Evolutionary conservation across 768 basidiomycete genomes (phyloP), one percentile per base, ranked within the genome.

Genomic region (Lactifluus subvellereus): DNA sequence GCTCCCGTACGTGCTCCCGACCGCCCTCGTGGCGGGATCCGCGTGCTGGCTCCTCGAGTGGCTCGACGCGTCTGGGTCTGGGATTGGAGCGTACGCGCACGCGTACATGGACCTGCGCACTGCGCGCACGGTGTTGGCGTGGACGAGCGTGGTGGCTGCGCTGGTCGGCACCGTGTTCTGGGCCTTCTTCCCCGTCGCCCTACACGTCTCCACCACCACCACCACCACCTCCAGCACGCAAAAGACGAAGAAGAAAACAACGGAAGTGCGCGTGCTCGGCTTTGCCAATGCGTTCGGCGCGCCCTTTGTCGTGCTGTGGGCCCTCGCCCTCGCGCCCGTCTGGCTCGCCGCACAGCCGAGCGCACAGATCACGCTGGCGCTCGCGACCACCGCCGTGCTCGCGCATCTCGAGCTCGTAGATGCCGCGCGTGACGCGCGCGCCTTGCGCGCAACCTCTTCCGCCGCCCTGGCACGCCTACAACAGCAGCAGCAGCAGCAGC

Each of bases 281-380:
- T 96, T 87, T 69, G 90, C 91, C 0, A 97, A 98, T 71, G 86
- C 91, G 0, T 95, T 86, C 69, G 96, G 94, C 16, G 86, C 94
- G 16, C 84, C 91, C 1, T 97, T 94, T 73, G 76, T 94, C 59
- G 75, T 96, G 42, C 91, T 97, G 70, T 88, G 89, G 83, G 78
- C 82, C 7, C 79, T 89, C 27, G 74, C 79, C 52, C 81, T 96
- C 45, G 77, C 78, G 4, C 57, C 87, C 13, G 77, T 89, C 10
- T 90, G 85, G 73, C 74, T 83, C 33, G 79, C 85, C 20, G 85
- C 82, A 10, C 93, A 94, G 67, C 81, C 93, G 3, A 87, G 89
- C 0, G 95, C 89, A 0, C 96, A 99, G 72, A 62, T 98, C 18
- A 81, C 86, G 16, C 76, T 96, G 45, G 83, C 80, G 0, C 76